These are phyloP conservation scores for Nicotiana sylvestris DNA, from an alignment of 257 asterid genomes.

Conservation along the genomic window DNA sequence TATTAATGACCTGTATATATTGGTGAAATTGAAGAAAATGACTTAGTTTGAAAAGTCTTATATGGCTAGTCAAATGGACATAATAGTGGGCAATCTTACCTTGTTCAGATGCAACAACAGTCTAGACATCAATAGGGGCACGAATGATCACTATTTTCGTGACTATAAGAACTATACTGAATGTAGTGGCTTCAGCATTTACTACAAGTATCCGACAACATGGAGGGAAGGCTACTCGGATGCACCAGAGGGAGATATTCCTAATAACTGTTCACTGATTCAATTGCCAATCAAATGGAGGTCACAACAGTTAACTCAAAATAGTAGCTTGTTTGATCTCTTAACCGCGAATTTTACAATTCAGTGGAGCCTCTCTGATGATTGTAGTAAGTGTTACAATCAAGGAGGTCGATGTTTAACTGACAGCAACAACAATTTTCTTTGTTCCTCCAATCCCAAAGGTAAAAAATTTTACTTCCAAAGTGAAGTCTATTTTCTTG, in stretches of 20 bases:
- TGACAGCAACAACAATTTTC: not conserved
- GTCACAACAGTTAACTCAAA: not conserved
- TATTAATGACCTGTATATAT: not conserved
- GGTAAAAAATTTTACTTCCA: not conserved
- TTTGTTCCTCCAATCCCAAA: not conserved
- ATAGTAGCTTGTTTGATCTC: not conserved
- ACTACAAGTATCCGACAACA: not conserved
- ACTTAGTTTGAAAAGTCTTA: not conserved
- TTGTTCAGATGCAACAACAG: not conserved
- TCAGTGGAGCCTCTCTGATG: not conserved
- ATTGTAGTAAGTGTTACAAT: not conserved
- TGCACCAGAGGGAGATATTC: not conserved
- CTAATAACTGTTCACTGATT: not conserved
- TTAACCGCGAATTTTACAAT: not conserved
- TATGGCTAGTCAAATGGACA: not conserved
- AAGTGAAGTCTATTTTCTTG: not conserved
- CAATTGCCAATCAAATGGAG: not conserved
- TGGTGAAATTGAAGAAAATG: not conserved
- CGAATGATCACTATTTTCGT: not conserved
- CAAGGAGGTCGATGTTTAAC: constrained; percentile 3
- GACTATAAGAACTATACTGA: not conserved
- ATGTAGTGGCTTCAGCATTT: not conserved
- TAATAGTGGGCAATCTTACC: not conserved
- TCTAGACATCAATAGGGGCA: not conserved
- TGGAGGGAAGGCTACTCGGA: not conserved